Evolutionary conservation across 805 yeast species (phyloP), one percentile per base, ranked within the genome.

Genomic region (Saccharomyces mikatae): DNA sequence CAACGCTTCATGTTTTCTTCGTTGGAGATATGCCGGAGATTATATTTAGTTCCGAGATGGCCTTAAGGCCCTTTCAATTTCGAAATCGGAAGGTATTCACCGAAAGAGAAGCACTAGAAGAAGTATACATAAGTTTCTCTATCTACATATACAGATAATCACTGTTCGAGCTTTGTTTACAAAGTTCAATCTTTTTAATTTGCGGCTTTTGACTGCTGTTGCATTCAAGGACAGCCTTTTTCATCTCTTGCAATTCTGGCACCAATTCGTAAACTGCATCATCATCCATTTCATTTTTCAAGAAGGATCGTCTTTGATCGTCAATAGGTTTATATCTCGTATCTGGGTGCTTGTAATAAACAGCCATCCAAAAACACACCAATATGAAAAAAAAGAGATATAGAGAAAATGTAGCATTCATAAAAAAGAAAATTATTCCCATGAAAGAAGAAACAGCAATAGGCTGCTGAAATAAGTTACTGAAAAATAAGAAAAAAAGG

Each of bases 281-380:
- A 30, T 44, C 68, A 50, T 60, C 71, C 36, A 71, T 70, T 54
- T 75, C 82, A 54, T 76, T 75, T 63, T 84, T 78, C 58, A 91
- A 90, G 67, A 94, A 87, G 70, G 92, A 94, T 21, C 97, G 87
- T 51, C 87, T 92, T 68, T 99, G 82, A 68, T 94, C 99, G 71
- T 94, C 99, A 63, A 36, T 36, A 58, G 97, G 98, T 74, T 89
- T 91, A 74, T 94, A 94, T 62, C 96, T 80, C 9, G 92, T 82
- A 71, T 94, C 99, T 52, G 99, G 98, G 70, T 94, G 89, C 76
- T 87, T 89, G 70, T 87, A 84, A 32, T 91, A 61, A 62, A 94
- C 71, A 0, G 97, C 96, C 71, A 89, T 75, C 5, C 84, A 75
- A 74, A 97, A 91, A 1, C 96, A 87, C 41, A 90, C 81, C 62